Evolutionary conservation across 2,329 filamentous ascomycete species (phyloP).

Genomic region (Westerdykella sp.): DNA sequence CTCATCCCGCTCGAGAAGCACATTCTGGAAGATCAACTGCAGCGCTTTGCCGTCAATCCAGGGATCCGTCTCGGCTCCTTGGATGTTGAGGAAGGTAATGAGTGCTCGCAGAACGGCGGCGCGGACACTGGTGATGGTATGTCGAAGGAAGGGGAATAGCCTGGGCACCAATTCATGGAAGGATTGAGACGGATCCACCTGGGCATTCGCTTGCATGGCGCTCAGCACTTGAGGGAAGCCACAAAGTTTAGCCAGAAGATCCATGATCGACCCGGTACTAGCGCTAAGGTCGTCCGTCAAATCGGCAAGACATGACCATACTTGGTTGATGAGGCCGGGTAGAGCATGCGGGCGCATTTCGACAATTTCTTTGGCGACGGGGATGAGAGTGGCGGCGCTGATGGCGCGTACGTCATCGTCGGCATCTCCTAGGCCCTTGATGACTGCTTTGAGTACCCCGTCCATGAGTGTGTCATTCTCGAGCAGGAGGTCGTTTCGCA

Average conservation of each 20-base stretch:
- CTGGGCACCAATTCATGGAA: constrained; percentile 89
- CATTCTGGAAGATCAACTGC: constrained; percentile 87
- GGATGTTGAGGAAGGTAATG: constrained; percentile 84
- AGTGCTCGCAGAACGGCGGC: constrained; percentile 88
- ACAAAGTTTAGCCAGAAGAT: constrained; percentile 89
- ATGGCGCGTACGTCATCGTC: constrained; percentile 97
- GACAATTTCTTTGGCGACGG: constrained; percentile 93
- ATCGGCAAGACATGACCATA: constrained; percentile 95
- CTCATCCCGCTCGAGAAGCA: constrained; percentile 85
- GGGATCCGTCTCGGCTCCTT: constrained; percentile 69
- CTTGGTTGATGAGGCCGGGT: constrained; percentile 79
- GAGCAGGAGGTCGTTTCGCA: constrained; percentile 85
- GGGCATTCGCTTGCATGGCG: constrained; percentile 87
- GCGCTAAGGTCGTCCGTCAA: constrained; percentile 96
- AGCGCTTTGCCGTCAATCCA: constrained; percentile 91
- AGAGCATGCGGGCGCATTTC: constrained; percentile 72
- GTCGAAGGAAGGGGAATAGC: constrained; percentile 90
- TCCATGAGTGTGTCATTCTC: constrained; percentile 82
- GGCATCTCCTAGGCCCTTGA: constrained; percentile 83
- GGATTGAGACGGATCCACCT: constrained; percentile 74
- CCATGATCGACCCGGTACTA: constrained; percentile 97
- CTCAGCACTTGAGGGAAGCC: constrained; percentile 87
- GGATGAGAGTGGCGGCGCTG: constrained; percentile 93
- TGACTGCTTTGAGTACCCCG: constrained; percentile 84
- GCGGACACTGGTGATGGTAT: constrained; percentile 94